Evolutionary conservation across 2,329 filamentous ascomycete species (phyloP).

Genomic region (Diaporthe australafricana): DNA sequence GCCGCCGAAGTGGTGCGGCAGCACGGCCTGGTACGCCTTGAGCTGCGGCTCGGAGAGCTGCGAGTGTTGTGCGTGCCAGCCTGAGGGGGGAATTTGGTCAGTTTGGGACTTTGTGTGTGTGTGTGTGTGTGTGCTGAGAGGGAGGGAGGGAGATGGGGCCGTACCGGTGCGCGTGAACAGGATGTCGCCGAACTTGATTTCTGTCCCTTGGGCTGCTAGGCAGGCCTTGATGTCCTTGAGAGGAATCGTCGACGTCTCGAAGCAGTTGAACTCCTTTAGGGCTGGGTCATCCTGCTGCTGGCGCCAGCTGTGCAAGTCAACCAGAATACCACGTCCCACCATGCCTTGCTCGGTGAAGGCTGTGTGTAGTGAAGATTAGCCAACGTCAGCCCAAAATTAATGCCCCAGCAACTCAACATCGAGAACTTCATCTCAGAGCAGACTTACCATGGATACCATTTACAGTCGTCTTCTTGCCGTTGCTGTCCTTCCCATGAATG

Average conservation of each 20-base stretch:
- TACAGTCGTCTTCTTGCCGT: constrained; percentile 48
- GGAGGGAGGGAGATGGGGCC: not conserved
- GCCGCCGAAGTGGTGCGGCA: constrained; percentile 58
- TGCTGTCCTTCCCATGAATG: constrained; percentile 43
- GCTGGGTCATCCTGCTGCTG: constrained; percentile 48
- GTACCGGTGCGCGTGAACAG: constrained; percentile 58
- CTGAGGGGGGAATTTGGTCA: constrained; percentile 37
- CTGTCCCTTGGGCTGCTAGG: constrained; percentile 57
- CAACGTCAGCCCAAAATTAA: not conserved
- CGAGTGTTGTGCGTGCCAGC: constrained; percentile 56
- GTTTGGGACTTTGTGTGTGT: not conserved
- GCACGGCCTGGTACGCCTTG: constrained; percentile 47
- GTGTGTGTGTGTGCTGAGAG: not conserved
- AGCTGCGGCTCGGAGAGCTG: constrained; percentile 52
- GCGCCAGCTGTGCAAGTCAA: constrained; percentile 64
- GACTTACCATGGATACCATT: constrained; percentile 54
- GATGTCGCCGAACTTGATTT: constrained; percentile 64
- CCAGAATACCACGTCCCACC: constrained; percentile 64
- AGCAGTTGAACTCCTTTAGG: constrained; percentile 47
- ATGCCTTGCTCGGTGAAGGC: constrained; percentile 66
- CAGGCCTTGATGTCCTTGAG: constrained; percentile 51
- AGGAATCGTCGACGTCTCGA: constrained; percentile 49
- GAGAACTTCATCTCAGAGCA: not conserved
- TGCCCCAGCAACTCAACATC: not conserved
- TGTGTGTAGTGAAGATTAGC: constrained; percentile 35